A percentile compares a stretch with the other conserved stretches of the same genome.
Evolutionary conservation across 148 eudicot genomes (phyloP).

Genomic region (Rheum nobile): DNA sequence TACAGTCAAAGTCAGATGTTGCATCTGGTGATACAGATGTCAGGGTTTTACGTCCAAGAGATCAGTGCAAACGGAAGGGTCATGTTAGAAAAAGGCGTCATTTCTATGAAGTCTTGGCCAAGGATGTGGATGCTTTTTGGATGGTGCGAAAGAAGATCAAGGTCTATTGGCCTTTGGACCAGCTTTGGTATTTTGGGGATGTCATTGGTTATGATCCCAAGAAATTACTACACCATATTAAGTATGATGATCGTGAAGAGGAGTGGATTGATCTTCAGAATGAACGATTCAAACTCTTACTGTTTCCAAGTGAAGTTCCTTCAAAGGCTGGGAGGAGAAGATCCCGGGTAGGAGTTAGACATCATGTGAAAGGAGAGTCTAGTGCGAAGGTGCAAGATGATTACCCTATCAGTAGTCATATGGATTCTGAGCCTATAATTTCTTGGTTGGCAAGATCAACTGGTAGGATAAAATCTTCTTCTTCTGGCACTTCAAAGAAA

Average conservation of each 20-base stretch:
- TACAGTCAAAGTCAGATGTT: constrained; percentile 25
- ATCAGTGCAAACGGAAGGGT: constrained; percentile 39
- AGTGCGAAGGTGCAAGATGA: constrained; percentile 21
- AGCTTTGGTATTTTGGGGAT: constrained; percentile 83
- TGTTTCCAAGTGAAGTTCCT: constrained; percentile 76
- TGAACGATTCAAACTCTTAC: constrained; percentile 79
- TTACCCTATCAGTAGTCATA: constrained; percentile 17
- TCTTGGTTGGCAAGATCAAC: constrained; percentile 73
- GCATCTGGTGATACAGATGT: constrained; percentile 44
- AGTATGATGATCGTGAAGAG: constrained; percentile 87
- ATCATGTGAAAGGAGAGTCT: constrained; percentile 12
- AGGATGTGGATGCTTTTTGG: constrained; percentile 61
- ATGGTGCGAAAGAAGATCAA: constrained; percentile 63
- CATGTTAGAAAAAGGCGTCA: constrained; percentile 48
- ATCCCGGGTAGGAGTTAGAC: constrained; percentile 13
- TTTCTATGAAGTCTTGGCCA: constrained; percentile 55
- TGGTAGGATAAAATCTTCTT: constrained; percentile 37
- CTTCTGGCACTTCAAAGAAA: constrained; percentile 33
- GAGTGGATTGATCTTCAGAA: constrained; percentile 77
- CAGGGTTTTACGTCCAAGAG: constrained; percentile 57
- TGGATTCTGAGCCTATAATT: constrained; percentile 80
- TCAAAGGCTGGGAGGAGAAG: constrained; percentile 23
- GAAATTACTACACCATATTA: constrained; percentile 64
- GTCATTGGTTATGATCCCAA: constrained; percentile 59
- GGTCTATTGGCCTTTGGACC: constrained; percentile 90